phyloP scores from a whole-genome alignment of 345 rosid species.

The Noccaea bulbosa region DNA sequence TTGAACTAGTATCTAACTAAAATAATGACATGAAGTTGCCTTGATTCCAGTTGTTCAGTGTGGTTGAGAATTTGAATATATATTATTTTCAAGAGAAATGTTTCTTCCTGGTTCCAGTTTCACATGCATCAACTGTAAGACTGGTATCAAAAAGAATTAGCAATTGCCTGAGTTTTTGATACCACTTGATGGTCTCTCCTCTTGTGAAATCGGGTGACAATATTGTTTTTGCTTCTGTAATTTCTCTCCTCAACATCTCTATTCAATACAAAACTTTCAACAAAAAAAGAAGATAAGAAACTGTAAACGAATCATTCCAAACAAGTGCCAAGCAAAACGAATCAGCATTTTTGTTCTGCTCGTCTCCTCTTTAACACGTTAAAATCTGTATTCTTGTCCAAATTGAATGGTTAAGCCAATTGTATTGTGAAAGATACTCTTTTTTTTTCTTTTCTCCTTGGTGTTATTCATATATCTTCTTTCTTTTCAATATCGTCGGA shows the following conservation, averaged over 20 bases:
- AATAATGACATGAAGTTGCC: slow-evolving; percentile 28
- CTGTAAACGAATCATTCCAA: background rate
- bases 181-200: background rate
- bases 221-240: slow-evolving; percentile 7
- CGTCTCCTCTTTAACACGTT: slow-evolving; percentile 24
- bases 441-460: background rate
- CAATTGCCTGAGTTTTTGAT: background rate
- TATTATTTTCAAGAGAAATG: background rate
- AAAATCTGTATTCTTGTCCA: slow-evolving; percentile 26
- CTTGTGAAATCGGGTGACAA: background rate
- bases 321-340: slow-evolving; percentile 2
- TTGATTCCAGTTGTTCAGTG: slow-evolving; percentile 7
- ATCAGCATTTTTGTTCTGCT: slow-evolving; percentile 1
- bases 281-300: background rate
- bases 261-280: background rate
- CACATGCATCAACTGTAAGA: slow-evolving; percentile 9
- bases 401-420: slow-evolving; percentile 20
- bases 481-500: slow-evolving; percentile 76
- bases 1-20: slow-evolving; percentile 16
- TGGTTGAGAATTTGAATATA: slow-evolving; percentile 6
- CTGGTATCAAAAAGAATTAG: no score
- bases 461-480: slow-evolving; percentile 62
- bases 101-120: background rate
- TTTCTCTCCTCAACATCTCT: slow-evolving; percentile 11
- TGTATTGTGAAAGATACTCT: slow-evolving; percentile 14